These are phyloP conservation scores for Trichophyton equinum DNA, from an alignment of 2,329 filamentous ascomycete species.

Conservation along the genomic window DNA sequence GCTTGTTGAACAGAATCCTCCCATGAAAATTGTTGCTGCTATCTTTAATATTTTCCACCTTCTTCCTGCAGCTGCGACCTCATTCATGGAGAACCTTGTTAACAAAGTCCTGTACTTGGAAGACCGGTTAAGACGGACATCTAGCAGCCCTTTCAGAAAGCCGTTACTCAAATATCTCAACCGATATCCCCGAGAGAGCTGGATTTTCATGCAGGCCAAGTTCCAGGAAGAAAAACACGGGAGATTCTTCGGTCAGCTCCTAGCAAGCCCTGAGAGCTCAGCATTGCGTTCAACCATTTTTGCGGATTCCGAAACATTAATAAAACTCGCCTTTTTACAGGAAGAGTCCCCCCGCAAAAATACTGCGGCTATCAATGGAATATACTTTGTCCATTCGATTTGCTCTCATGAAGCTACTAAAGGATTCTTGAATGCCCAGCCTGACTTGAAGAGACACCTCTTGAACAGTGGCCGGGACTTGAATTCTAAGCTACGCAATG, in stretches of 20 bases:
- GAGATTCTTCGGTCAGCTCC: conserved; percentile 77
- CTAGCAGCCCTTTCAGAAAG: conserved; percentile 79
- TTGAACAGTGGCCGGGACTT: conserved; percentile 61
- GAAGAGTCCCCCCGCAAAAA: conserved; percentile 57
- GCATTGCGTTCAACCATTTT: conserved; percentile 63
- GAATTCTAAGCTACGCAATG: conserved; percentile 57
- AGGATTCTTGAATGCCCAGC: conserved; percentile 51
- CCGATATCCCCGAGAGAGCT: conserved; percentile 79
- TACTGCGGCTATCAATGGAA: conserved; percentile 70
- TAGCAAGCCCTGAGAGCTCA: conserved; percentile 61
- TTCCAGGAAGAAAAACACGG: conserved; percentile 79
- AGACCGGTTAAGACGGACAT: conserved; percentile 68
- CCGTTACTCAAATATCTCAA: conserved; percentile 90
- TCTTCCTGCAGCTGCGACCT: conserved; percentile 76
- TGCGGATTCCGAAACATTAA: conserved; percentile 58
- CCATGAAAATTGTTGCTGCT: conserved; percentile 89
- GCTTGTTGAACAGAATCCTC: conserved; percentile 79
- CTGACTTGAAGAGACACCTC: conserved; percentile 46
- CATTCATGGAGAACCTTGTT: conserved; percentile 81
- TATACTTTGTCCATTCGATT: conserved; percentile 73
- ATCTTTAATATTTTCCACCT: conserved; percentile 96
- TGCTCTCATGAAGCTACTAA: conserved; percentile 52
- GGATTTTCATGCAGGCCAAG: conserved; percentile 64
- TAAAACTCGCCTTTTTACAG: conserved; percentile 51
- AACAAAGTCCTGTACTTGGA: conserved; percentile 85